These are phyloP conservation scores for Cymodocea nodosa DNA, from an alignment of 116 monocot genomes.

Conservation along the genomic window DNA sequence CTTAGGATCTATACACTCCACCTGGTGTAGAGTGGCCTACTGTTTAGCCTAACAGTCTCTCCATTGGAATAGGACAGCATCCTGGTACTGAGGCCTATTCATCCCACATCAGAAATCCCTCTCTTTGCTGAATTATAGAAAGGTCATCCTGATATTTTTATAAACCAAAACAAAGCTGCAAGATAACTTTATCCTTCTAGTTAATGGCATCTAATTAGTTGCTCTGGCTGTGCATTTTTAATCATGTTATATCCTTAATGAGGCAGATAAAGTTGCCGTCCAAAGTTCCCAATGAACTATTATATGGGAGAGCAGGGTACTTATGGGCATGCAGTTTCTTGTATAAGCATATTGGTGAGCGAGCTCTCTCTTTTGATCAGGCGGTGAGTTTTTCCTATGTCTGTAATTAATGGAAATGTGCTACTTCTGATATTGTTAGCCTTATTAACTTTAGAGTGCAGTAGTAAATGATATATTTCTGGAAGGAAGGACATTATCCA, in stretches of 20 bases:
- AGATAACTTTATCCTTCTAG: background rate
- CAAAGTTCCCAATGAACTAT: slow-evolving; percentile 72
- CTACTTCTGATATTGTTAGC: background rate
- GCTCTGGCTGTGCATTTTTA: background rate
- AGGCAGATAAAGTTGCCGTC: slow-evolving; percentile 13
- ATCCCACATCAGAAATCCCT: too few relatives aligned
- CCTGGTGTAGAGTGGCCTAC: too few relatives aligned
- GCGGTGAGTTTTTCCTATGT: slow-evolving; percentile 27
- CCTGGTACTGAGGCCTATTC: too few relatives aligned
- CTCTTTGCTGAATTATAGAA: too few relatives aligned
- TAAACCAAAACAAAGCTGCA: background rate
- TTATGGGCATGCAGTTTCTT: slow-evolving; percentile 83
- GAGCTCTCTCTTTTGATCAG: slow-evolving; percentile 27
- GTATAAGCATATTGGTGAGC: slow-evolving; percentile 47
- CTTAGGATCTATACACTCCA: too few relatives aligned
- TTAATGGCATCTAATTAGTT: background rate
- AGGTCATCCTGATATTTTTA: too few relatives aligned
- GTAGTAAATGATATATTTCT: slow-evolving; percentile 45
- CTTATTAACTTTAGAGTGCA: slow-evolving; percentile 14
- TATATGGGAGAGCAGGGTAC: slow-evolving; percentile 88
- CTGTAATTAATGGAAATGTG: background rate
- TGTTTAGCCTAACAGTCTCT: too few relatives aligned
- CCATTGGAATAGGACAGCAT: too few relatives aligned
- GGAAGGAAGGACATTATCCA: slow-evolving; percentile 43
- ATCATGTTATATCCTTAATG: background rate